A percentile compares a stretch with the other conserved stretches of the same genome.
phyloP scores from a whole-genome alignment of 163 green algal species.

The Dunaliella salina region DNA sequence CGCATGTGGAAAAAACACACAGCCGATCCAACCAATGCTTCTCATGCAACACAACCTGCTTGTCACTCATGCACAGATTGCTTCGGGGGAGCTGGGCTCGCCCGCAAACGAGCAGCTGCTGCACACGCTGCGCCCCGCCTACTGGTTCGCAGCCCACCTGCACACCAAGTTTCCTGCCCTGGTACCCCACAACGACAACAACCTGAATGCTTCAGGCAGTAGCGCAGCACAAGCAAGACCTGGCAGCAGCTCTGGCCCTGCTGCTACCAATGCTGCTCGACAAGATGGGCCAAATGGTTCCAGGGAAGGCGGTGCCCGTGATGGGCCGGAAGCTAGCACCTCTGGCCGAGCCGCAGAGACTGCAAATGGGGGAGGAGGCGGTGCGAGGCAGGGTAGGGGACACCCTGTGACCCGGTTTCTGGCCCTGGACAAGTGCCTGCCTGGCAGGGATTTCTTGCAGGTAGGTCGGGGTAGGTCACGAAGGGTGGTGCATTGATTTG shows the following conservation, averaged over 20 bases:
- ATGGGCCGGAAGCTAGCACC: too few species aligned
- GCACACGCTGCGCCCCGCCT: conserved; percentile 67
- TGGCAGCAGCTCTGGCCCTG: background rate
- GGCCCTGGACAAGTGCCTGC: conserved; percentile 96
- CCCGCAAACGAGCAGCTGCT: conserved; percentile 71
- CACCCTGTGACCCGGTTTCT: conserved; percentile 78
- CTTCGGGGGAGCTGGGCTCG: conserved; percentile 69
- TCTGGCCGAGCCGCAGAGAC: background rate
- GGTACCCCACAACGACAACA: conserved; percentile 51
- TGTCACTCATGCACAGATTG: conserved; percentile 44
- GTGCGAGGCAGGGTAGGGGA: conserved; percentile 17
- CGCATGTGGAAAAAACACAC: too few species aligned
- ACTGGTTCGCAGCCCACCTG: conserved; percentile 95
- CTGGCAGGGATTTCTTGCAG: conserved; percentile 88
- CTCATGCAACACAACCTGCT: too few species aligned
- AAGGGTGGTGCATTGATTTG: too few species aligned
- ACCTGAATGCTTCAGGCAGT: too few species aligned
- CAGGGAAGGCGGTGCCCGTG: background rate
- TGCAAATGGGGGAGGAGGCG: conserved; percentile 1
- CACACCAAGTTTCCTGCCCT: conserved; percentile 93
- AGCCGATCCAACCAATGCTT: too few species aligned
- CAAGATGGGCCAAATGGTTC: background rate
- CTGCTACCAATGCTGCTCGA: background rate
- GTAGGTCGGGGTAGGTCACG: conserved; percentile 41
- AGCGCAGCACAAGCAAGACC: background rate